These are phyloP conservation scores for Polytrichum formosum DNA, from an alignment of 225 moss, liverwort and hornwort genomes.

Conservation along the genomic window DNA sequence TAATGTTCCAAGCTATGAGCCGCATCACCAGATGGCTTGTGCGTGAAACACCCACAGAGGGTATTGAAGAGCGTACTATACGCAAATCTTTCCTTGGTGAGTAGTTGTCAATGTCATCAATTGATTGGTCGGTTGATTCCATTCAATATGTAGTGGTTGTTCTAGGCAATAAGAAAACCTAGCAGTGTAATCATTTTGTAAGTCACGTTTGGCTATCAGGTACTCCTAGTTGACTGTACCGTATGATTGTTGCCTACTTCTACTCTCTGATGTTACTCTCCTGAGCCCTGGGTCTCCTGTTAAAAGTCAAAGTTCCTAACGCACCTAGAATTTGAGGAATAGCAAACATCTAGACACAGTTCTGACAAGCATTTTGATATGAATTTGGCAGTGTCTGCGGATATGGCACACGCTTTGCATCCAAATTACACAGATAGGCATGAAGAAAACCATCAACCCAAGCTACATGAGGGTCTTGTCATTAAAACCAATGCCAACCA, in stretches of 20 bases:
- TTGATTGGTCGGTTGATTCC: too few relatives aligned
- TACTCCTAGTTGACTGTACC: too few relatives aligned
- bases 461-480: conserved; percentile 72
- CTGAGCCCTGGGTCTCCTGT: too few relatives aligned
- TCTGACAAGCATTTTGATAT: conserved; percentile 14
- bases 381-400: conserved; percentile 67
- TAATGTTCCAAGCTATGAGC: conserved; percentile 78
- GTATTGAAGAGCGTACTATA: conserved; percentile 76
- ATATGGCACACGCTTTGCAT: conserved; percentile 90
- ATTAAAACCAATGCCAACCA: conserved; percentile 86
- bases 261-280: too few relatives aligned
- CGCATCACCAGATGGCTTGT: conserved; percentile 71
- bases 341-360: too few relatives aligned
- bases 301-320: background rate
- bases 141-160: too few relatives aligned
- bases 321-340: background rate
- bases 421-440: conserved; percentile 81
- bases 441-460: conserved; percentile 87
- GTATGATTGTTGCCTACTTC: too few relatives aligned
- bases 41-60: conserved; percentile 55
- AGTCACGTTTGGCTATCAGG: too few relatives aligned
- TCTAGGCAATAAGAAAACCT: too few relatives aligned
- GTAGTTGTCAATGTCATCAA: background rate
- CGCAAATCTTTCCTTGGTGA: conserved; percentile 77
- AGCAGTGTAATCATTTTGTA: too few relatives aligned